A percentile compares a stretch with the other conserved stretches of the same genome.
phyloP scores from a whole-genome alignment of 2,329 filamentous ascomycete species.

The Sarocladium brachiariae region DNA sequence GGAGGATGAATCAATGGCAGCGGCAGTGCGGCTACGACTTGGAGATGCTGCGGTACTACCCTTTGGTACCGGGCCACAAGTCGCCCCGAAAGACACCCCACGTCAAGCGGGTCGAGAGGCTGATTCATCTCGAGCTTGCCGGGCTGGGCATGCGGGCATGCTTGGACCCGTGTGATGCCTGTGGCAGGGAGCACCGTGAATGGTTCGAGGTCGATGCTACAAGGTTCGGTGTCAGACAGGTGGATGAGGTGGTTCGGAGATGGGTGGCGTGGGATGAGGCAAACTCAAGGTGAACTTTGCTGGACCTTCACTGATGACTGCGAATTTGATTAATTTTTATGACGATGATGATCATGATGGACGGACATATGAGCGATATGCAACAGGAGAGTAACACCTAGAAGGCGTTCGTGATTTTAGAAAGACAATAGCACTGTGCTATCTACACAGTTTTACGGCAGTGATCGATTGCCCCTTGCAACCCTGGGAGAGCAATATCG shows the following conservation, averaged over 20 bases:
- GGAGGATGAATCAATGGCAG: slow-evolving; percentile 87
- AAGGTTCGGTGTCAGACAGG: slow-evolving; percentile 59
- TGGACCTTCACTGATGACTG: not conserved
- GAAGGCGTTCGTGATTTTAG: too few species aligned
- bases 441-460: too few species aligned
- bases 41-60: slow-evolving; percentile 85
- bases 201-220: slow-evolving; percentile 89
- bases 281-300: not conserved
- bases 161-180: slow-evolving; percentile 60
- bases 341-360: not conserved
- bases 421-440: too few species aligned
- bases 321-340: not conserved
- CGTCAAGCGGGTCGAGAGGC: slow-evolving; percentile 77
- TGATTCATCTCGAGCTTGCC: slow-evolving; percentile 86
- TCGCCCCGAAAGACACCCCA: slow-evolving; percentile 68
- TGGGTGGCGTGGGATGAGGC: slow-evolving; percentile 75
- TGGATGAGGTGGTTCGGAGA: slow-evolving; percentile 64
- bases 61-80: slow-evolving; percentile 46
- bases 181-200: slow-evolving; percentile 80
- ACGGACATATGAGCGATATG: too few species aligned
- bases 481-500: too few species aligned
- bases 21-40: slow-evolving; percentile 87
- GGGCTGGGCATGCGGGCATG: slow-evolving; percentile 49
- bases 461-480: too few species aligned
- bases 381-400: too few species aligned